Conservation (phyloP, 768 basidiomycete species). For the Suillus occidentalis region DNA sequence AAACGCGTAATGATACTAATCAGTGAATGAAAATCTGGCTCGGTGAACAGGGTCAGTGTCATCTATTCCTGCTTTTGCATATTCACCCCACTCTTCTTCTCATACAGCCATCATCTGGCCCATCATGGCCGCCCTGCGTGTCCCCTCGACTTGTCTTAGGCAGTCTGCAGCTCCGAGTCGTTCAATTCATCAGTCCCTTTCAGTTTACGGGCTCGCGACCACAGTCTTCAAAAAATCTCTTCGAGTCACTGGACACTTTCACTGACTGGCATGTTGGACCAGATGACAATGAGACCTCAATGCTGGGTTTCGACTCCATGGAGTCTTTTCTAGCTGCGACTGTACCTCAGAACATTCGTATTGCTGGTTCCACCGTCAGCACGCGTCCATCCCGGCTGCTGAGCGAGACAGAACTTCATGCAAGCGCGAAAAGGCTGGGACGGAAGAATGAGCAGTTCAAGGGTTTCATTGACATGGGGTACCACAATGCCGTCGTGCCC, state of each 20-base stretch:
- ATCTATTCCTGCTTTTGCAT: slow-evolving; percentile 17
- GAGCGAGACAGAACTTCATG: too few species aligned
- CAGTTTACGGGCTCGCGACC: slow-evolving; percentile 53
- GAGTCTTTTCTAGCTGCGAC: slow-evolving; percentile 83
- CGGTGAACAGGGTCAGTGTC: slow-evolving; percentile 30
- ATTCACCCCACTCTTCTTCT: slow-evolving; percentile 15
- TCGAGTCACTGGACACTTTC: slow-evolving; percentile 88
- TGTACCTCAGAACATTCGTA: too few species aligned
- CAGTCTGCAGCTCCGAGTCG: slow-evolving; percentile 15
- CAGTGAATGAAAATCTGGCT: slow-evolving; percentile 39
- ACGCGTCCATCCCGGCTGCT: too few species aligned
- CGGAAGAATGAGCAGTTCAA: too few species aligned
- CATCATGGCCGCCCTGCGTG: slow-evolving; percentile 29
- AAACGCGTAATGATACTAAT: slow-evolving; percentile 33
- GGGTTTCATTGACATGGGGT: too few species aligned
- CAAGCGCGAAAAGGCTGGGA: too few species aligned
- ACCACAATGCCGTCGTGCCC: too few species aligned
- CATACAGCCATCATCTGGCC: slow-evolving; percentile 19
- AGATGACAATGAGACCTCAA: slow-evolving; percentile 68
- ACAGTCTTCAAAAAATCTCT: slow-evolving; percentile 62
- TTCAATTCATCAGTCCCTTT: slow-evolving; percentile 15
- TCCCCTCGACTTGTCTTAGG: slow-evolving; percentile 25
- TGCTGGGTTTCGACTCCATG: slow-evolving; percentile 83
- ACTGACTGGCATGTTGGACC: slow-evolving; percentile 91
- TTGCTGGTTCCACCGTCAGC: too few species aligned